Evolutionary conservation across 1,284 basidiomycete genomes (phyloP), one percentile per base, ranked within the genome.

Genomic region (Volvariella surrecta): DNA sequence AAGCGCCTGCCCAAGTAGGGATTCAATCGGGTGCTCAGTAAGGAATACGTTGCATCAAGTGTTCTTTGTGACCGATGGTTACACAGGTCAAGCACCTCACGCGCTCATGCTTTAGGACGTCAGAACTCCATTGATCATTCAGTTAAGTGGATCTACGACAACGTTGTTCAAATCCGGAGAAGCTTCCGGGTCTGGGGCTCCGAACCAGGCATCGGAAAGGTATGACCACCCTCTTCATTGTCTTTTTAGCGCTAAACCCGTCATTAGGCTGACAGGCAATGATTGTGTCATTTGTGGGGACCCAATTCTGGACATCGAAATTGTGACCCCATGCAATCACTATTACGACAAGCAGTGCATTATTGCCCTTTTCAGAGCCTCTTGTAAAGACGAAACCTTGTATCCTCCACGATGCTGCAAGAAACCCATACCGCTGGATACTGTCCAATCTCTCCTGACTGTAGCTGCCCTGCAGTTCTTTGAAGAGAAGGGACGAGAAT

Each of bases 371-470:
- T 40, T 46, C 17, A 37, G 38, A 24, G 34, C 41, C 11, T 37
- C 24, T 20, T 37, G 10, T 0, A 6, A 21, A n/a, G 42, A 47
- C 21, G 45, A 43, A 40, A 28, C 45, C 7, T 39, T 47, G 3
- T 44, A 39, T 21, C 45, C 43, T 6, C 4, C 42, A 24, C 37
- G 35, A 37, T 47, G 38, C 18, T 47, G 42, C 39, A 39, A 32
- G 21, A 40, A 43, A 21, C 18, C 32, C 8, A 42, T 46, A 2
- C 35, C 45, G 2, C 4, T 38, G 13, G 10, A 24, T 8, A 9
- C n/a, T 4, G 18, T 46, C 13, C 8, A 15, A 7, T 11, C 34
- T 19, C 8, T 46, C 6, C 34, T 46, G 16, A 39, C 24, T n/a
- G 18, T 39, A 19, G 38, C 19, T 16, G n/a, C 42, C 3, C 24